Percentiles rank a stretch among this genome's conserved stretches.
Conservation (phyloP, 2,329 filamentous ascomycete species). For the Seiridium unicorne region DNA sequence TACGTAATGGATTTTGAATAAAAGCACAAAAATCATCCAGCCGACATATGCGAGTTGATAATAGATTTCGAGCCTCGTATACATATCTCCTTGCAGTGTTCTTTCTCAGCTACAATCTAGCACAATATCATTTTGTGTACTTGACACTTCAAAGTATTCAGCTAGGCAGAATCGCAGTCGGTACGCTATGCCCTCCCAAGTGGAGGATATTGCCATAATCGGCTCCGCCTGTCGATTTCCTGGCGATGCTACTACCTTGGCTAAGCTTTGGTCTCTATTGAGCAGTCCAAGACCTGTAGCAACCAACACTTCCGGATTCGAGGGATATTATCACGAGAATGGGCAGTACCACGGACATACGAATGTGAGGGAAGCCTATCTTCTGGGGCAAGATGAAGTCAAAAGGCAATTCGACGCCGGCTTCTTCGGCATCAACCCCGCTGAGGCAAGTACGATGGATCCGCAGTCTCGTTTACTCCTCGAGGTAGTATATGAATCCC, state of each 20-base stretch:
- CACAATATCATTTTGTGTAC: too few species aligned
- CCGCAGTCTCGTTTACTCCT: neutral
- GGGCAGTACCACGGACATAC: slow-evolving; percentile 23
- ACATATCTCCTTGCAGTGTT: too few species aligned
- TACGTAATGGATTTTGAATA: too few species aligned
- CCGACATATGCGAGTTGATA: too few species aligned
- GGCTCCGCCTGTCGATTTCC: slow-evolving; percentile 39
- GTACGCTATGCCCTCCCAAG: too few species aligned
- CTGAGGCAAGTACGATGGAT: neutral
- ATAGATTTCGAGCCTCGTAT: too few species aligned
- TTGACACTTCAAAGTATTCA: too few species aligned
- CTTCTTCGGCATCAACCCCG: slow-evolving; percentile 23
- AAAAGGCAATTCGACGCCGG: slow-evolving; percentile 22
- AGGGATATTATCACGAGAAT: slow-evolving; percentile 24
- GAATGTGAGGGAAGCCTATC: slow-evolving; percentile 23
- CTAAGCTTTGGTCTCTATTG: slow-evolving; percentile 34
- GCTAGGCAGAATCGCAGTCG: too few species aligned
- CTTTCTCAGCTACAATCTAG: too few species aligned
- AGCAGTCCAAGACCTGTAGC: slow-evolving; percentile 19
- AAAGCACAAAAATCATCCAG: too few species aligned
- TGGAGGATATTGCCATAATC: slow-evolving; percentile 41
- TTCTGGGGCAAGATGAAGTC: slow-evolving; percentile 19
- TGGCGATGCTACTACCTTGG: slow-evolving; percentile 29
- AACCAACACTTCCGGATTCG: slow-evolving; percentile 17
- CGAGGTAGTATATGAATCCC: neutral